phyloP scores from a whole-genome alignment of 2,329 filamentous ascomycete genomes.

The Aspergillus ochraceus region DNA sequence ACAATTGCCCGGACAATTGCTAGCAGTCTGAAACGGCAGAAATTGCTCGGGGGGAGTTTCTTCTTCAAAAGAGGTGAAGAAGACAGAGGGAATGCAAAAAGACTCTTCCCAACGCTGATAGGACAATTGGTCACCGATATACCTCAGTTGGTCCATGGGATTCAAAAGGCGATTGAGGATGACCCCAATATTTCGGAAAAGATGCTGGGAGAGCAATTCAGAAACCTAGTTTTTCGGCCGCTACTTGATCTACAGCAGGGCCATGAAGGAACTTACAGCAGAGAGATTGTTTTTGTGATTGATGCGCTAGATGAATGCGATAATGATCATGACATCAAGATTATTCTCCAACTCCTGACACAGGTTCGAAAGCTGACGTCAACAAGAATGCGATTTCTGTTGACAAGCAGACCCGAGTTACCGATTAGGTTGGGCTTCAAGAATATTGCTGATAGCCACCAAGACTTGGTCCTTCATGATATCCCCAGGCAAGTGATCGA shows the following conservation, averaged over 20 bases:
- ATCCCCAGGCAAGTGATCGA: slow-evolving; percentile 19
- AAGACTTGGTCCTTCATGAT: slow-evolving; percentile 22
- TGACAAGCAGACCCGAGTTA: slow-evolving; percentile 29
- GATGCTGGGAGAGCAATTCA: slow-evolving; percentile 25
- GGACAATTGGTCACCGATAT: slow-evolving; percentile 29
- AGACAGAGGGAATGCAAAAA: slow-evolving; percentile 35
- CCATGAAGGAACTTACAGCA: no score
- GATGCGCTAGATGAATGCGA: slow-evolving; percentile 30
- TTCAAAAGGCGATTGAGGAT: slow-evolving; percentile 20
- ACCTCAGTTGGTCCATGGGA: slow-evolving; percentile 24
- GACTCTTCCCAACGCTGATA: slow-evolving; percentile 29
- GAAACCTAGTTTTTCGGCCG: slow-evolving; percentile 25
- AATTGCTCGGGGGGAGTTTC: slow-evolving; percentile 40
- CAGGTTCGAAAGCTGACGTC: slow-evolving; percentile 5
- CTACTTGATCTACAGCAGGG: slow-evolving; percentile 2
- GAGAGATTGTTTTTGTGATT: slow-evolving; percentile 17
- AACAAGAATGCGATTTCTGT: slow-evolving; percentile 20
- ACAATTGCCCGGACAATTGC: slow-evolving; percentile 34
- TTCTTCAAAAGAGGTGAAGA: slow-evolving; percentile 48
- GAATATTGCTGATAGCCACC: slow-evolving; percentile 16
- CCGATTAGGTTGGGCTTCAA: slow-evolving; percentile 22
- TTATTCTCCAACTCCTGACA: slow-evolving; percentile 23
- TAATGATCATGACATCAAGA: slow-evolving; percentile 12
- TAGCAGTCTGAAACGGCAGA: slow-evolving; percentile 13
- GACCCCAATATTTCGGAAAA: slow-evolving; percentile 24